phyloP scores from a whole-genome alignment of 352 stramenopile species.

The Thalassiosira pacifica region DNA sequence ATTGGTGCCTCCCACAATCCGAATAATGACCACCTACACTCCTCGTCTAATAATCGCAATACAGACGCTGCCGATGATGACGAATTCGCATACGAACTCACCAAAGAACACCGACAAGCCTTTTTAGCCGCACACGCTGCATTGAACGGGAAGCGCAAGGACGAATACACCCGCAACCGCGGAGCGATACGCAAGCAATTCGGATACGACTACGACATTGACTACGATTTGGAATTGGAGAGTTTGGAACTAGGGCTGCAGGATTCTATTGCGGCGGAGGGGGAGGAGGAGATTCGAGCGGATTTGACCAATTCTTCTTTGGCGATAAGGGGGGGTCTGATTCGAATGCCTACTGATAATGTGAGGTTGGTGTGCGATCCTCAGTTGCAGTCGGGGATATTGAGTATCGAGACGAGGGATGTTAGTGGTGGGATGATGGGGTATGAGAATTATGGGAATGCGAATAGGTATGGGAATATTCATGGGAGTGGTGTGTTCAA shows the following conservation, averaged over 20 bases:
- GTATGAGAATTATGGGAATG: constrained; percentile 17
- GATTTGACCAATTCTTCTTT: constrained; percentile 46
- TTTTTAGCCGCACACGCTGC: constrained; percentile 43
- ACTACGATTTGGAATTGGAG: constrained; percentile 44
- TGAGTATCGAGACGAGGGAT: constrained; percentile 43
- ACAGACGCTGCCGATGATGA: no score
- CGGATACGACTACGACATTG: constrained; percentile 31
- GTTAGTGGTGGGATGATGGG: neutral
- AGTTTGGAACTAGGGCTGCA: neutral
- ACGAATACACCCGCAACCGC: constrained; percentile 29
- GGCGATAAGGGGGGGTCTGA: constrained; percentile 45
- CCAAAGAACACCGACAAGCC: constrained; percentile 29
- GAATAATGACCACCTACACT: neutral
- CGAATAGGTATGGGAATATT: constrained; percentile 6
- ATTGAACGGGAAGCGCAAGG: constrained; percentile 30
- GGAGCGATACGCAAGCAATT: neutral
- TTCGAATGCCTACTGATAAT: constrained; percentile 56
- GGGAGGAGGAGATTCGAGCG: constrained; percentile 32
- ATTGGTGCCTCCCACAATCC: neutral
- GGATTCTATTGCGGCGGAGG: neutral
- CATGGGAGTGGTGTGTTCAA: constrained; percentile 3
- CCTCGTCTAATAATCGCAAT: no score
- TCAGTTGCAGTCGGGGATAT: constrained; percentile 54
- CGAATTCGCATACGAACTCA: constrained; percentile 8
- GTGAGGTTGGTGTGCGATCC: constrained; percentile 57